A percentile compares a stretch with the other conserved stretches of the same genome.
These are phyloP conservation scores for Entophlyctis luteolus DNA, from an alignment of 192 early-diverging fungal species.

Conservation along the genomic window DNA sequence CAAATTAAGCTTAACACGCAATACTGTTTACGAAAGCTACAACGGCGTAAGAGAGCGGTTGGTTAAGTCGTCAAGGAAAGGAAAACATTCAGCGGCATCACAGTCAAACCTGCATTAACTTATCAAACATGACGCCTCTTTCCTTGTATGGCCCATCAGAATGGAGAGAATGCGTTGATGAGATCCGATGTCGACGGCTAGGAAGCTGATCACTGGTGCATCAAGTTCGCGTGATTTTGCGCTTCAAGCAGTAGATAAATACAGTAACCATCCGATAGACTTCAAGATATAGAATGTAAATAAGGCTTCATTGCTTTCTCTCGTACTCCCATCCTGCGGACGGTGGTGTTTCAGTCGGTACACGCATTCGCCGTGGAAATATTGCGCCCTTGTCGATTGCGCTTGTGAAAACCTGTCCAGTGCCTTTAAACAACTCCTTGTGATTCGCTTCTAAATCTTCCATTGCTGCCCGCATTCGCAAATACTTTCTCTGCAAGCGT, in stretches of 20 bases:
- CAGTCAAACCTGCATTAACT: no score
- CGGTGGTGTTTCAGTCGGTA: constrained; percentile 49
- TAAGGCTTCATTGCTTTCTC: constrained; percentile 18
- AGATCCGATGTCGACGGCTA: background rate
- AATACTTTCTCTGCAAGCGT: constrained; percentile 36
- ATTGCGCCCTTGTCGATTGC: constrained; percentile 11
- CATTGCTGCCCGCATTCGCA: constrained; percentile 44
- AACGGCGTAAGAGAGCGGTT: no score
- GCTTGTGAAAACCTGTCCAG: constrained; percentile 19
- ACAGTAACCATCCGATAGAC: background rate
- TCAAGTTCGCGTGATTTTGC: background rate
- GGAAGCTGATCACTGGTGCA: background rate
- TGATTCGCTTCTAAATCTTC: constrained; percentile 45
- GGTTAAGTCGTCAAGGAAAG: no score
- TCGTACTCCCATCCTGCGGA: constrained; percentile 45
- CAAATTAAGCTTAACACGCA: no score
- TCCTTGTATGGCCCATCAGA: no score
- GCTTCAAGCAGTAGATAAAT: background rate
- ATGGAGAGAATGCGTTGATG: no score
- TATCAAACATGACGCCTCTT: no score
- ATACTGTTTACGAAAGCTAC: no score
- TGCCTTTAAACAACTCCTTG: constrained; percentile 42
- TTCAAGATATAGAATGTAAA: background rate
- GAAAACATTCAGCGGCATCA: no score
- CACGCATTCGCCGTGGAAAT: constrained; percentile 40